Evolutionary conservation across 345 rosid species (phyloP).

Genomic region (Passiflora organensis): DNA sequence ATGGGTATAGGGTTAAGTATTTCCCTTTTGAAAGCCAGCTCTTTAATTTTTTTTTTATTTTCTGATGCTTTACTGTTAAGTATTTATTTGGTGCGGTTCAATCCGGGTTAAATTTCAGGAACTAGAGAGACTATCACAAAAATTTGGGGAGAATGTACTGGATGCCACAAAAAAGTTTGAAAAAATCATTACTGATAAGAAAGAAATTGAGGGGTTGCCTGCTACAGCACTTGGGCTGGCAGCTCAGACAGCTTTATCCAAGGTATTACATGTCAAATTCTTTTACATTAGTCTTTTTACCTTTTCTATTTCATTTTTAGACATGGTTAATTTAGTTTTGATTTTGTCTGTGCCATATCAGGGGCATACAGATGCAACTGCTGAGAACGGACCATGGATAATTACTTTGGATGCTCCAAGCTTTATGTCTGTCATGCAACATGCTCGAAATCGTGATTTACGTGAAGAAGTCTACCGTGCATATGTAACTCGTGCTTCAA

Average conservation of each 20-base stretch:
- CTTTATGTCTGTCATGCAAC: constrained; percentile 76
- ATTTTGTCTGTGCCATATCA: constrained; percentile 15
- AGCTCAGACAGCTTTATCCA: constrained; percentile 83
- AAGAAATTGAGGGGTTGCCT: constrained; percentile 85
- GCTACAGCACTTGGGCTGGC: constrained; percentile 85
- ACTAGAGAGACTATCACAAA: constrained; percentile 66
- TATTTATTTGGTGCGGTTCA: not conserved
- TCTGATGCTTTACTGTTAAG: too few relatives aligned
- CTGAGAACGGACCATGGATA: constrained; percentile 84
- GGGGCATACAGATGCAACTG: constrained; percentile 81
- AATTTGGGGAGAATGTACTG: constrained; percentile 78
- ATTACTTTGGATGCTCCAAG: constrained; percentile 81
- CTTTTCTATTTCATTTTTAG: not conserved
- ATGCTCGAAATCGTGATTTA: constrained; percentile 67
- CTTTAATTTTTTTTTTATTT: too few relatives aligned
- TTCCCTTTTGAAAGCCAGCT: too few relatives aligned
- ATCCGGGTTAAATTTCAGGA: constrained; percentile 43
- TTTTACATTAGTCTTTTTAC: not conserved
- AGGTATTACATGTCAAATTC: constrained; percentile 38
- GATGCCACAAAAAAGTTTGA: constrained; percentile 92
- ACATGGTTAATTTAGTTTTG: not conserved
- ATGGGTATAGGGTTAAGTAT: too few relatives aligned
- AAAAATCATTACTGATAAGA: constrained; percentile 71
- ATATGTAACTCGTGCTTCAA: constrained; percentile 60
- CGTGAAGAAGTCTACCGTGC: constrained; percentile 85